Percentiles rank a stretch among this genome's conserved stretches.
phyloP scores from a whole-genome alignment of 139 green algal genomes.

The Ulvella scutata region DNA sequence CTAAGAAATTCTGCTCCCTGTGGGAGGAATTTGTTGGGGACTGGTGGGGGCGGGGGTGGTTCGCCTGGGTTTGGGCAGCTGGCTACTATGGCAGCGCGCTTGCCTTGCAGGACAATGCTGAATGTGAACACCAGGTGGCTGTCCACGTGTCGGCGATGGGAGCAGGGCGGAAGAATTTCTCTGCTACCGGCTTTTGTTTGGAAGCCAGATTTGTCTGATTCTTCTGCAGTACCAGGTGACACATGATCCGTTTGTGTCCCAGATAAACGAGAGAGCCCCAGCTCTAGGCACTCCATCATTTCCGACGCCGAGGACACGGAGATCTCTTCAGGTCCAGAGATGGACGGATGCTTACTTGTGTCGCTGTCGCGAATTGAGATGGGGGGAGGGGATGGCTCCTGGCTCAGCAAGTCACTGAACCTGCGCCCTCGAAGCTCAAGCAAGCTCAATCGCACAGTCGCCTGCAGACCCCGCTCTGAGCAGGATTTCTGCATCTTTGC shows the following conservation, averaged over 20 bases:
- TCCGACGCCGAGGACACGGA: not conserved
- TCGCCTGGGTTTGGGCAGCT: too few relatives aligned
- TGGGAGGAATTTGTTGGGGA: too few relatives aligned
- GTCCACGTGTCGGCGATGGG: too few relatives aligned
- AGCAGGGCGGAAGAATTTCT: too few relatives aligned
- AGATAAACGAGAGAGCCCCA: too few relatives aligned
- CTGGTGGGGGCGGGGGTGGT: too few relatives aligned
- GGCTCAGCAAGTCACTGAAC: not conserved
- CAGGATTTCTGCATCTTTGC: too few relatives aligned
- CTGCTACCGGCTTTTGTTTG: too few relatives aligned
- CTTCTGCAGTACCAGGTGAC: too few relatives aligned
- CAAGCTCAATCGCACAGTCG: not conserved
- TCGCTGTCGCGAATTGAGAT: not conserved
- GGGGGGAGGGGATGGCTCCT: not conserved
- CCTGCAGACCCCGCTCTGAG: not conserved
- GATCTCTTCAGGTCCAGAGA: not conserved
- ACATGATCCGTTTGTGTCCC: too few relatives aligned
- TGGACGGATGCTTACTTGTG: not conserved
- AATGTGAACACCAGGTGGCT: not conserved
- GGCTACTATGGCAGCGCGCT: not conserved
- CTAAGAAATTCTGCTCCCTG: too few relatives aligned
- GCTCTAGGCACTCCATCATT: not conserved
- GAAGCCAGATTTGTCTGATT: too few relatives aligned
- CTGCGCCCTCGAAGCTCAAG: not conserved
- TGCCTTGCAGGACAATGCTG: not conserved